These are phyloP conservation scores for Exophiala calicioides DNA, from an alignment of 2,329 filamentous ascomycete genomes.

Conservation along the genomic window DNA sequence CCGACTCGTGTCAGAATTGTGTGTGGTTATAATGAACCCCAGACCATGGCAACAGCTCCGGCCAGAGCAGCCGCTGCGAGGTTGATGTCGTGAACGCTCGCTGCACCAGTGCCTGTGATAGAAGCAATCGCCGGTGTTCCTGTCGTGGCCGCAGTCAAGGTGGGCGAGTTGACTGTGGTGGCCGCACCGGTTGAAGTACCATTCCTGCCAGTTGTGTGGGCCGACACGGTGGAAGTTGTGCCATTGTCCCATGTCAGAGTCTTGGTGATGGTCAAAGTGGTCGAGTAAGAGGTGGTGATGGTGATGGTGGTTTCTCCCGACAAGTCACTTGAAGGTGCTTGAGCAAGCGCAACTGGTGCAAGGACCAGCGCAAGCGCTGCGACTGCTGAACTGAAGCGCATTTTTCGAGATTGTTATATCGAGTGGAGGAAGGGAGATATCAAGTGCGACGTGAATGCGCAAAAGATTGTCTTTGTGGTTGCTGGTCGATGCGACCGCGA, in stretches of 20 bases:
- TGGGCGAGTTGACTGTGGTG: slow-evolving; percentile 16
- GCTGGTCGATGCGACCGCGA: not conserved
- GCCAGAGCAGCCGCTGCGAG: slow-evolving; percentile 27
- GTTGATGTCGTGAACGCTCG: slow-evolving; percentile 21
- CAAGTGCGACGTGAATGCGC: too few relatives aligned
- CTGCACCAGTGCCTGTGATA: slow-evolving; percentile 25
- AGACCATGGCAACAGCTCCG: slow-evolving; percentile 25
- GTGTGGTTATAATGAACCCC: slow-evolving; percentile 24
- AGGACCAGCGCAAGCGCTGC: slow-evolving; percentile 19
- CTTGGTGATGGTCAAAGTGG: slow-evolving; percentile 27
- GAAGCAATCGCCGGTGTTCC: slow-evolving; percentile 18
- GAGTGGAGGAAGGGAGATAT: too few relatives aligned
- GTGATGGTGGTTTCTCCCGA: slow-evolving; percentile 19
- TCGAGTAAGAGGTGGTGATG: slow-evolving; percentile 21
- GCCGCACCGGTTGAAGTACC: slow-evolving; percentile 8
- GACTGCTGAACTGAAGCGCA: slow-evolving; percentile 24
- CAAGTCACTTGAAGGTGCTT: slow-evolving; percentile 15
- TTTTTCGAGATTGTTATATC: slow-evolving; percentile 5
- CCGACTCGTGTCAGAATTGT: slow-evolving; percentile 6
- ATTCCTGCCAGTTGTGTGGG: slow-evolving; percentile 16
- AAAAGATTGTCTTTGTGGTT: too few relatives aligned
- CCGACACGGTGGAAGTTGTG: slow-evolving; percentile 16
- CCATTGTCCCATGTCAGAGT: slow-evolving; percentile 22
- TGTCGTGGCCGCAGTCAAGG: slow-evolving; percentile 13
- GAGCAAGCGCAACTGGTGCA: slow-evolving; percentile 15